Evolutionary conservation across 768 basidiomycete species (phyloP), one percentile per base, ranked within the genome.

Genomic region (Serendipita sp.): DNA sequence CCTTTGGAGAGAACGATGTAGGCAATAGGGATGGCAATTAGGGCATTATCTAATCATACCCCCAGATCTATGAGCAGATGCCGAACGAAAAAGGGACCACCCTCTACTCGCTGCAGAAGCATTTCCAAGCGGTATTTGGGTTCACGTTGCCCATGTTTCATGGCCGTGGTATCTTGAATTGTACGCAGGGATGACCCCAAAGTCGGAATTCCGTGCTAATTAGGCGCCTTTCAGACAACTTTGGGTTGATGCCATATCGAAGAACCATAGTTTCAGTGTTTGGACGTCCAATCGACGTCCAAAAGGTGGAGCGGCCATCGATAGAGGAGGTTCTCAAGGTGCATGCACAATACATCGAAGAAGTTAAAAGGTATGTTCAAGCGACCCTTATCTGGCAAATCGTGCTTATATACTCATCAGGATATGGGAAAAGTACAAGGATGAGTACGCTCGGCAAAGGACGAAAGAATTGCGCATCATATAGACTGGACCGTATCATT

Each of bases 91-190:
- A 85, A 69, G 95, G 94, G 1, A 96, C 95, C 1, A 85, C 86
- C 16, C 74, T 96, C 29, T 90, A 92, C 74, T 80, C 78, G 10
- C 69, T 96, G 3, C 95, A 99, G 74, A 88, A 90, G 72, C 85
- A 83, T 70, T 97, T 99, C 73, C 92, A 98, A 73, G 82, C 79
- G 60, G 74, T 89, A 46, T 97, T 99, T 69, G 95, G 95, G 3
- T 99, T 98, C 72, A 99, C 95, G 0, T 75, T 99, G 10, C 95
- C 96, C 0, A 75, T 99, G n/a, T 99, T 99, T 75, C 95, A 96
- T 71, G 96, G 96, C 2, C 79, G 96, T 66, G 95, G 95, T 11
- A 73, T 99, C 63, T 79, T 98, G 67, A 99, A 98, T 73, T 99
- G 94, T 93, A 68, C 31, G 85, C 69, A 29, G 11, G 13, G 70